A percentile compares a stretch with the other conserved stretches of the same genome.
These are phyloP conservation scores for Moringa oleifera DNA, from an alignment of 345 rosid genomes.

Conservation along the genomic window DNA sequence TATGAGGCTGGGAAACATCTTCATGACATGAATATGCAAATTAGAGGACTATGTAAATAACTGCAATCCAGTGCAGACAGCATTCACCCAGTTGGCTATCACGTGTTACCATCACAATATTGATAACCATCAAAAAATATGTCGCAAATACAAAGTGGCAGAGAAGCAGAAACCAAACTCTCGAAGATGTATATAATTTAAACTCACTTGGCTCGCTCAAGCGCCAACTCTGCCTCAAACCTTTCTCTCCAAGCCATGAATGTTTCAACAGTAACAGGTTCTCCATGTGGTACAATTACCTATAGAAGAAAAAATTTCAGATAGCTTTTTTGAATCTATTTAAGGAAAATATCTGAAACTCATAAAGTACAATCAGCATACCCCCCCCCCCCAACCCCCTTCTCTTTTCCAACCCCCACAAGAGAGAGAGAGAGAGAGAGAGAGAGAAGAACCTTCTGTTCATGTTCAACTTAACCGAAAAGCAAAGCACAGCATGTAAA, in stretches of 20 bases:
- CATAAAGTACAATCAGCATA: not conserved
- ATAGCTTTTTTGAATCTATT: not conserved
- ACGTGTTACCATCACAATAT: not conserved
- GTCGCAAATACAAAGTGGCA: not conserved
- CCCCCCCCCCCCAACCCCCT: too few species aligned
- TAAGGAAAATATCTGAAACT: constrained; percentile 2
- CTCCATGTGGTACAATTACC: constrained; percentile 95
- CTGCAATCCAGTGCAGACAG: not conserved
- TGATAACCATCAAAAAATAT: not conserved
- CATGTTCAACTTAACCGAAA: too few species aligned
- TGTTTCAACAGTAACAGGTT: constrained; percentile 88
- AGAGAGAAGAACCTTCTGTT: too few species aligned
- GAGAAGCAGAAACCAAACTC: not conserved
- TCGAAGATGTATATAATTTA: not conserved
- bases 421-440: too few species aligned
- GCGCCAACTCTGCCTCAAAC: constrained; percentile 95
- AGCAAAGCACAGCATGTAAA: too few species aligned
- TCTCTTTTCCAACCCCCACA: too few species aligned
- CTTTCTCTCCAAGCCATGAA: constrained; percentile 96
- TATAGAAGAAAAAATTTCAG: constrained; percentile 23
- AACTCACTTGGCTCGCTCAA: constrained; percentile 95
- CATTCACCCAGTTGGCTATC: not conserved
- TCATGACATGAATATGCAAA: not conserved
- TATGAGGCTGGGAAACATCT: not conserved
- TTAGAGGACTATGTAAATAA: not conserved